Evolutionary conservation across 164 flowering plant genomes (phyloP), one percentile per base, ranked within the genome.

Genomic region (Piper betle): DNA sequence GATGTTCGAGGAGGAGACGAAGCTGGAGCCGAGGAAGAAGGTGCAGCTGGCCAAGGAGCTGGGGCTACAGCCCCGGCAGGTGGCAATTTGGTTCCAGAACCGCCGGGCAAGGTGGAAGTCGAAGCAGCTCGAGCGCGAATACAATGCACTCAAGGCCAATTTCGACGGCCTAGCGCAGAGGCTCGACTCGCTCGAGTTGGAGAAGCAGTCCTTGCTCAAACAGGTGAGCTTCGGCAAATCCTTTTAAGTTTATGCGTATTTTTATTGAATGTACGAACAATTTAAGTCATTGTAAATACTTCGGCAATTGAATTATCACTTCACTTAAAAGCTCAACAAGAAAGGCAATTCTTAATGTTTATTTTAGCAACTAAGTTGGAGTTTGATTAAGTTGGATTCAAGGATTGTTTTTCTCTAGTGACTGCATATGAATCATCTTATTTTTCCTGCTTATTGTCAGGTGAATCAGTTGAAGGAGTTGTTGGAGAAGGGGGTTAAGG

Each of bases 51-150:
- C 96, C 2, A 64, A 66, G 43, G 87, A 86, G 64, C 81, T 89
- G 0, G 89, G 82, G 39, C 73, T 89, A 64, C 81, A 85, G 52
- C 93, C 94, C 0, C 72, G 86, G 13, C 96, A 89, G 72, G 75
- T 89, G 2, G 91, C 88, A n/a, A 87, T 87, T 42, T 89, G 97
- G 97, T 89, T 89, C 70, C 97, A 89, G 79, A 89, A 89, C 76
- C 81, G 69, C 52, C 71, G 97, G 64, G 97, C 97, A 5, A 64
- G 97, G 53, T 85, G 90, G 91, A 85, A 87, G 62, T 71, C 97
- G 8, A 89, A 85, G 75, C 79, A 85, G 65, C 71, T 87, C 0
- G 90, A 89, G 76, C 70, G 80, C 46, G 81, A 87, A 5, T 87
- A 79, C 69, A 63, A 57, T 17, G 53, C 54, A 10, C 79, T 89